phyloP scores from a whole-genome alignment of 2,329 filamentous ascomycete genomes.

The Aspergillus sp. region DNA sequence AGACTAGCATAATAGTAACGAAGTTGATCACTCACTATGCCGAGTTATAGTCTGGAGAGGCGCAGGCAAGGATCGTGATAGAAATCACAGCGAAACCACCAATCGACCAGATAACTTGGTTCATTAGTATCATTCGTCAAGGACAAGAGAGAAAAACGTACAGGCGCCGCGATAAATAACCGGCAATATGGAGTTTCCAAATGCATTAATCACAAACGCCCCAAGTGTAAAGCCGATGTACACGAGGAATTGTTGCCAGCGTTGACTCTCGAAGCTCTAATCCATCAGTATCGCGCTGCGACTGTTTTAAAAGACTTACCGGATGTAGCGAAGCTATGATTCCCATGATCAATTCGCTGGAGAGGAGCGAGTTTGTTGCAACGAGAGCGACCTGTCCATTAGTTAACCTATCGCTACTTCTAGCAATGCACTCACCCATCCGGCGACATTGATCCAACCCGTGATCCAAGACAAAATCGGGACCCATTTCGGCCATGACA shows the following conservation, averaged over 20 bases:
- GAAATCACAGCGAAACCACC: conserved; percentile 61
- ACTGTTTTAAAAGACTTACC: conserved; percentile 9
- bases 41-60: conserved; percentile 58
- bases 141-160: conserved; percentile 6
- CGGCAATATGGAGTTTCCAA: conserved; percentile 56
- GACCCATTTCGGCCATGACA: conserved; percentile 55
- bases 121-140: conserved; percentile 1
- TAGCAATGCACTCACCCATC: conserved; percentile 48
- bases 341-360: conserved; percentile 59
- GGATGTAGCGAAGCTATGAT: conserved; percentile 56
- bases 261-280: conserved; percentile 45
- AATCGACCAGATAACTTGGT: conserved; percentile 58
- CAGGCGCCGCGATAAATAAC: conserved; percentile 60
- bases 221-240: conserved; percentile 57
- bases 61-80: conserved; percentile 60
- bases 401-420: neutral
- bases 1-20: neutral
- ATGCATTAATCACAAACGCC: conserved; percentile 59
- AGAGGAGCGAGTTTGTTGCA: conserved; percentile 60
- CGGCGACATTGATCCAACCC: conserved; percentile 62
- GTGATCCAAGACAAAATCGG: conserved; percentile 61
- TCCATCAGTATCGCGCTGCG: neutral
- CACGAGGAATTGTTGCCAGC: conserved; percentile 67
- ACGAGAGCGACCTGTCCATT: conserved; percentile 46
- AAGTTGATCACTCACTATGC: conserved; percentile 46